phyloP scores from a whole-genome alignment of 106 monocot genomes.

The Apostasia ramifera region DNA sequence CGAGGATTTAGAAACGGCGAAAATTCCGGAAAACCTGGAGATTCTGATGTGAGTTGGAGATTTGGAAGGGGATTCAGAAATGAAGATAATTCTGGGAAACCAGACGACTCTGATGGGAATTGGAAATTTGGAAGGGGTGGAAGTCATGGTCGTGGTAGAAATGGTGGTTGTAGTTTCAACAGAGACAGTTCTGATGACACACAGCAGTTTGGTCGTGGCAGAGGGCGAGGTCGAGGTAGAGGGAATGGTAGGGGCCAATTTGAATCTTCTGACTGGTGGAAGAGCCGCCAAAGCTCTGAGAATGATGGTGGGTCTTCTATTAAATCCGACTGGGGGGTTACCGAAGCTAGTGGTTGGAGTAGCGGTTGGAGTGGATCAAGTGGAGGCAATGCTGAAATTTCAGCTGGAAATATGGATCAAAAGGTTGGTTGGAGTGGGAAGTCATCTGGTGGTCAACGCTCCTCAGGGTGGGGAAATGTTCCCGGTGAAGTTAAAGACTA shows the following conservation, averaged over 20 bases:
- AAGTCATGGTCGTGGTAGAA: not conserved
- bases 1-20: conserved; percentile 7
- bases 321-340: not conserved
- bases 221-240: conserved; percentile 7
- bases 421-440: not conserved
- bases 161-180: not conserved
- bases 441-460: not conserved
- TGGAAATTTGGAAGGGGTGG: conserved; percentile 11
- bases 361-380: not conserved
- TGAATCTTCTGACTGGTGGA: conserved; percentile 3
- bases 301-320: not conserved
- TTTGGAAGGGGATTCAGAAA: conserved; percentile 10
- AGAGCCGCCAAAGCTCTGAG: not conserved
- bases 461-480: not conserved
- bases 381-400: not conserved
- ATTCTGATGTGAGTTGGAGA: conserved; percentile 3
- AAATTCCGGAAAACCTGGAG: not conserved
- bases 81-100: conserved; percentile 3
- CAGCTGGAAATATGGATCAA: not conserved
- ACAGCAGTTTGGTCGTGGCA: conserved; percentile 2
- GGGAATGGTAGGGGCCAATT: not conserved
- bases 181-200: not conserved
- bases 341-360: too few species aligned
- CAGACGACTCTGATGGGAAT: not conserved
- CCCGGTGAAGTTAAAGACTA: too few species aligned